These are phyloP conservation scores for Salix brachista DNA, from an alignment of 345 rosid genomes.

Conservation along the genomic window DNA sequence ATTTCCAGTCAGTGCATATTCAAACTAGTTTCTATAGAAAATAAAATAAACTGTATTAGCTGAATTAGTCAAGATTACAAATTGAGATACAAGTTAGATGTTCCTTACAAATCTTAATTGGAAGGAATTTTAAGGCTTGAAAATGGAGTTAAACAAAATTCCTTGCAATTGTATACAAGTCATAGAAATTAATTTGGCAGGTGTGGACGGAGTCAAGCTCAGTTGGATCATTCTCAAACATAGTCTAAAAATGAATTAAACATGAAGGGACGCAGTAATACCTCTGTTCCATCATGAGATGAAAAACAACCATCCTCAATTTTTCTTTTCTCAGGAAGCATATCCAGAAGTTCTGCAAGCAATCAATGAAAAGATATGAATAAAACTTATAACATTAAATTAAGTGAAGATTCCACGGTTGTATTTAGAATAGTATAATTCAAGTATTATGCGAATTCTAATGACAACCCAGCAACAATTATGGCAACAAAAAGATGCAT, in stretches of 20 bases:
- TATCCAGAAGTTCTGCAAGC: slow-evolving; percentile 51
- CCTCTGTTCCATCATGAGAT: slow-evolving; percentile 66
- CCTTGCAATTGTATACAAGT: too few species aligned
- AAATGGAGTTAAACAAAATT: too few species aligned
- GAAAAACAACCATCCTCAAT: slow-evolving; percentile 65
- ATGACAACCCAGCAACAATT: neutral
- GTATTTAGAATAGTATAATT: neutral
- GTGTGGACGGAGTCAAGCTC: neutral
- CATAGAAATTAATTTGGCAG: too few species aligned
- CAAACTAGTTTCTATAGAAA: neutral
- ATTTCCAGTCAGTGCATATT: neutral
- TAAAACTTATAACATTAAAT: neutral
- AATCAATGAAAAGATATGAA: neutral
- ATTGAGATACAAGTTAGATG: too few species aligned
- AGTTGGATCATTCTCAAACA: neutral
- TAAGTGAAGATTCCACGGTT: too few species aligned
- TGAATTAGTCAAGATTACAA: too few species aligned
- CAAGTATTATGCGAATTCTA: neutral
- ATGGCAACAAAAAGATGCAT: neutral
- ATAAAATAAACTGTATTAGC: too few species aligned
- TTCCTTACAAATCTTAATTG: too few species aligned
- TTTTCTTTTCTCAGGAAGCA: slow-evolving; percentile 66
- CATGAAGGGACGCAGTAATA: neutral
- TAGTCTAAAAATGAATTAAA: neutral
- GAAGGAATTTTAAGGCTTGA: too few species aligned